These are phyloP conservation scores for Kuraishia borneana DNA, from an alignment of 805 yeast genomes.

Conservation along the genomic window DNA sequence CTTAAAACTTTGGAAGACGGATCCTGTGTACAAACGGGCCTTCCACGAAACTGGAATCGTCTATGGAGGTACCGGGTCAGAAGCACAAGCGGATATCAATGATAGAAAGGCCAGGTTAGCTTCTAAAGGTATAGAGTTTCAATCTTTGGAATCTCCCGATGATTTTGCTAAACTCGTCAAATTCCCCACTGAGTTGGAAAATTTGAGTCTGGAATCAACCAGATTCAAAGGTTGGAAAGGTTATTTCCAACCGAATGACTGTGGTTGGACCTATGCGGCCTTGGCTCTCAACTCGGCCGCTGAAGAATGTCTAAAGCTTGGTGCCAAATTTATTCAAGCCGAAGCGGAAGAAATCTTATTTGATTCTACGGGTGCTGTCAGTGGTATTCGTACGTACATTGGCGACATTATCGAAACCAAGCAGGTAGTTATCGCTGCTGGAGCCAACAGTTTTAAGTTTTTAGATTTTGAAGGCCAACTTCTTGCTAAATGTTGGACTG, in stretches of 20 bases:
- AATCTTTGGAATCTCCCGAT: constrained; percentile 6
- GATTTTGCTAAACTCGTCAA: constrained; percentile 5
- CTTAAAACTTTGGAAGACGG: constrained; percentile 19
- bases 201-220: constrained; percentile 3
- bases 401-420: constrained; percentile 16
- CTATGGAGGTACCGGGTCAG: constrained; percentile 16
- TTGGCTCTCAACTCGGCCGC: constrained; percentile 9
- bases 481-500: constrained; percentile 28
- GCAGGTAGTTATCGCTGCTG: constrained; percentile 23
- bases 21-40: constrained; percentile 16
- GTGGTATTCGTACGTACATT: constrained; percentile 17
- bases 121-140: neutral
- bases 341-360: neutral
- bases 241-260: constrained; percentile 16
- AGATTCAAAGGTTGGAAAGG: constrained; percentile 20
- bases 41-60: constrained; percentile 21
- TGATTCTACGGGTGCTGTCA: neutral
- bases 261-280: constrained; percentile 27
- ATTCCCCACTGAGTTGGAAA: neutral
- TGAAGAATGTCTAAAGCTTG: neutral
- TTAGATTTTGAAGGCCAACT: constrained; percentile 24
- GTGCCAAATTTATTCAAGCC: neutral
- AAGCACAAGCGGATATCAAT: constrained; percentile 6
- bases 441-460: constrained; percentile 24
- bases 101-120: constrained; percentile 2